Percentiles rank a stretch among this genome's conserved stretches.
phyloP scores from a whole-genome alignment of 2,329 filamentous ascomycete species.

The Ceratocystis diversiconidia region DNA sequence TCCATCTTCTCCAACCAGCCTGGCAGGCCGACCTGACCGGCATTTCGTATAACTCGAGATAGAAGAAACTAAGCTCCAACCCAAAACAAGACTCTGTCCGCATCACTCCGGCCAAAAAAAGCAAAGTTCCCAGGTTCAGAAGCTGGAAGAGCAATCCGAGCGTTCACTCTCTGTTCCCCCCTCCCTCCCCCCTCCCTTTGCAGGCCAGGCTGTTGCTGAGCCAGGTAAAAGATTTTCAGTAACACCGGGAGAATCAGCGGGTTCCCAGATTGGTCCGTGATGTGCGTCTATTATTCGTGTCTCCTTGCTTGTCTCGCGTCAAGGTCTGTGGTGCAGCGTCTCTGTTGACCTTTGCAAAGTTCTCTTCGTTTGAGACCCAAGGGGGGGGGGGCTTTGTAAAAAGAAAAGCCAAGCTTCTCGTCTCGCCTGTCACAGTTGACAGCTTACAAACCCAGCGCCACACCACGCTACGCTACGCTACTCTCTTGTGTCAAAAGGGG shows the following conservation, averaged over 20 bases:
- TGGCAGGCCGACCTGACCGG: not conserved
- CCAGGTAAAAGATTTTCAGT: not conserved
- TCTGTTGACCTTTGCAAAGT: too few species aligned
- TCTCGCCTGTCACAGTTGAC: not conserved
- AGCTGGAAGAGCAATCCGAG: too few species aligned
- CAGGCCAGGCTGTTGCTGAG: not conserved
- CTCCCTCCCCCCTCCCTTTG: not conserved
- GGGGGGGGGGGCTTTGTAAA: not conserved
- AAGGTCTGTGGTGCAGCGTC: too few species aligned
- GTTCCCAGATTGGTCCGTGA: not conserved
- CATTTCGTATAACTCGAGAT: too few species aligned
- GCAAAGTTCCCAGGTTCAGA: too few species aligned
- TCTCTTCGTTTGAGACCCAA: not conserved
- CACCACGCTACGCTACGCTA: not conserved
- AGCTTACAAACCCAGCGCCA: not conserved
- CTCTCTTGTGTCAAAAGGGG: too few species aligned
- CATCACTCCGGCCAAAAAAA: too few species aligned
- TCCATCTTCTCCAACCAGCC: not conserved
- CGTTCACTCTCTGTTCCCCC: not conserved
- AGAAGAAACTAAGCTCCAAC: too few species aligned
- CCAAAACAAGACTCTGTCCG: too few species aligned
- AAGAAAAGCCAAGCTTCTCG: slow-evolving; percentile 4
- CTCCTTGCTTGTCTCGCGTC: not conserved
- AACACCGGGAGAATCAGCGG: not conserved
- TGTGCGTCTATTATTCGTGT: not conserved